A percentile compares a stretch with the other conserved stretches of the same genome.
Conservation (phyloP, 1,284 basidiomycete species). For the Ganoderma sp. region DNA sequence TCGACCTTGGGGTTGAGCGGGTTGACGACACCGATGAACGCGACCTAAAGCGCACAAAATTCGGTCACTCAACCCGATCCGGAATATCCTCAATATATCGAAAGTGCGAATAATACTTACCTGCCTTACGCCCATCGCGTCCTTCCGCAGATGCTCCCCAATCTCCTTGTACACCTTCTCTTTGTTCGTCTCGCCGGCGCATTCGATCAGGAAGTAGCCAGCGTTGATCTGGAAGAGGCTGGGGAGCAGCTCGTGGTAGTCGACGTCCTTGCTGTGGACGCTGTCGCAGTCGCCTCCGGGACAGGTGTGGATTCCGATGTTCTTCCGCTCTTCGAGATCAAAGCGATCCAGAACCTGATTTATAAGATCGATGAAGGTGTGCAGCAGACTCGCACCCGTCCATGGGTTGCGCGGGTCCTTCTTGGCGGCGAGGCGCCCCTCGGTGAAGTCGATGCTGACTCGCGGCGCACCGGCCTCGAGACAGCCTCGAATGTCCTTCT, state of each 20-base stretch:
- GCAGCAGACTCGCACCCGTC: background rate
- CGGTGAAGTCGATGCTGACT: slow-evolving; percentile 5
- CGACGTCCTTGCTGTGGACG: slow-evolving; percentile 1
- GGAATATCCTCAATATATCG: background rate
- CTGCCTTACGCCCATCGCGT: background rate
- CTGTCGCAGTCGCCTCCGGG: slow-evolving; percentile 4
- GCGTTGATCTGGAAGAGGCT: slow-evolving; percentile 6
- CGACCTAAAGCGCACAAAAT: background rate
- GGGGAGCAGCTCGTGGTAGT: slow-evolving; percentile 1
- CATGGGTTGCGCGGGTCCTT: slow-evolving; percentile 6
- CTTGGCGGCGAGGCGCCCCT: slow-evolving; percentile 3
- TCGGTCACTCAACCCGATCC: background rate
- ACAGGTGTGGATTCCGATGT: slow-evolving; percentile 4
- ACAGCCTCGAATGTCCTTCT: background rate
- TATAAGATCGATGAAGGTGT: background rate
- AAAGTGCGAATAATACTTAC: background rate
- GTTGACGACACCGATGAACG: background rate
- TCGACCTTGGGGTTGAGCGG: slow-evolving; percentile 2
- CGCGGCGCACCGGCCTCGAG: background rate
- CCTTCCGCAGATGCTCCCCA: background rate
- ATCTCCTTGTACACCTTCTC: slow-evolving; percentile 4
- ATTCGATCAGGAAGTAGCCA: slow-evolving; percentile 1
- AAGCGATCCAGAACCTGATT: slow-evolving; percentile 2
- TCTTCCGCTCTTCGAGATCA: background rate
- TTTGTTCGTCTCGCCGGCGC: background rate